These are phyloP conservation scores for Saturnispora bothae DNA, from an alignment of 805 yeast species.

Conservation along the genomic window DNA sequence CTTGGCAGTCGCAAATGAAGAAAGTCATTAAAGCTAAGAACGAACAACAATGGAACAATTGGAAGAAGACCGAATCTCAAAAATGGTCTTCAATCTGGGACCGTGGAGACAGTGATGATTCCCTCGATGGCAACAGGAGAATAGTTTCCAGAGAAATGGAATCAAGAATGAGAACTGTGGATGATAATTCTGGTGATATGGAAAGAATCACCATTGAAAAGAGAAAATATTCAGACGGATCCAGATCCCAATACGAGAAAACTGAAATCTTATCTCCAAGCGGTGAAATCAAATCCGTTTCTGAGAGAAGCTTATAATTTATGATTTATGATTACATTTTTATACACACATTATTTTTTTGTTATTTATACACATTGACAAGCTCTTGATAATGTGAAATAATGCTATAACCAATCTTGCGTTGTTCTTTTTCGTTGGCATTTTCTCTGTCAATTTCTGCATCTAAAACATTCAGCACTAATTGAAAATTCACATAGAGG, in stretches of 20 bases:
- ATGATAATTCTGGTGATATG: conserved; percentile 28
- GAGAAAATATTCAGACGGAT: conserved; percentile 9
- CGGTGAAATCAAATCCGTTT: conserved; percentile 8
- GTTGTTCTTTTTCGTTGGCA: conserved; percentile 1
- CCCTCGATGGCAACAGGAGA: conserved; percentile 8
- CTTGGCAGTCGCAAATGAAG: conserved; percentile 54
- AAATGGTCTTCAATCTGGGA: conserved; percentile 17
- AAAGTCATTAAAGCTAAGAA: conserved; percentile 33
- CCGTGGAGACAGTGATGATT: conserved; percentile 4
- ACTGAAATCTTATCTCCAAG: conserved; percentile 9
- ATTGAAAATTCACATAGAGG: conserved; percentile 59
- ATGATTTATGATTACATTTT: not conserved
- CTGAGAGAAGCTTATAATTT: conserved; percentile 1
- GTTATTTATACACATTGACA: conserved; percentile 3
- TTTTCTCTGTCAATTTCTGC: conserved; percentile 5
- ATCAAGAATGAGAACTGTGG: conserved; percentile 27
- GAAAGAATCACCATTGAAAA: conserved; percentile 24
- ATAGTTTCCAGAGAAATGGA: conserved; percentile 30
- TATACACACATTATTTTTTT: not conserved
- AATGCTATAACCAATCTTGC: conserved; percentile 1
- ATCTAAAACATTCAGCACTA: conserved; percentile 46
- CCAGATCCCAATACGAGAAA: conserved; percentile 7
- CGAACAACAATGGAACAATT: conserved; percentile 16
- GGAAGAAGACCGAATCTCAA: conserved; percentile 17
- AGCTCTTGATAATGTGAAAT: conserved; percentile 3